Conservation (phyloP, 2,329 filamentous ascomycete genomes). For the Trichoderma atrobrunneum region DNA sequence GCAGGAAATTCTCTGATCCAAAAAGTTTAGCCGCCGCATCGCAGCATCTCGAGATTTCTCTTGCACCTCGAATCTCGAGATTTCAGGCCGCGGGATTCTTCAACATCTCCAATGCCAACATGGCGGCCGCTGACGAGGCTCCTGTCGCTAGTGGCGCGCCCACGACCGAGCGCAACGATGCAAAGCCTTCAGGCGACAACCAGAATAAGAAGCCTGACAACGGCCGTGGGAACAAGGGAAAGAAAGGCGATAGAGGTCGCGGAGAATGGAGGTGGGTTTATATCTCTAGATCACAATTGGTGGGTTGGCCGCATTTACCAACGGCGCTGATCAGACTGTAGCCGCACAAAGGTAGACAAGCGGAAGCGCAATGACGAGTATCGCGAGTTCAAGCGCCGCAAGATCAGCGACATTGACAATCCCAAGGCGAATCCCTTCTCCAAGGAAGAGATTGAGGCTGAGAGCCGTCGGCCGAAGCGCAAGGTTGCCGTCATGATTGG, state of each 20-base stretch:
- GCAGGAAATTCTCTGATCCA: slow-evolving; percentile 17
- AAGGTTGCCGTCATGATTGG: slow-evolving; percentile 96
- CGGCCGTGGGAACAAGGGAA: slow-evolving; percentile 24
- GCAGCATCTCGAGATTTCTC: neutral
- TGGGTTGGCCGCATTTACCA: slow-evolving; percentile 25
- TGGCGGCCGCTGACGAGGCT: slow-evolving; percentile 34
- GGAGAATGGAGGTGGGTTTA: slow-evolving; percentile 30
- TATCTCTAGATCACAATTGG: neutral
- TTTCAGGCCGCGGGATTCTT: slow-evolving; percentile 1
- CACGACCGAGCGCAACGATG: slow-evolving; percentile 20
- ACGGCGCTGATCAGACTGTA: slow-evolving; percentile 36
- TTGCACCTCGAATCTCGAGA: neutral
- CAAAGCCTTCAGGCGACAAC: slow-evolving; percentile 2
- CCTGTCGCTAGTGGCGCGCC: slow-evolving; percentile 28
- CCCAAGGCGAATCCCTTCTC: slow-evolving; percentile 48
- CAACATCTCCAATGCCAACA: slow-evolving; percentile 30
- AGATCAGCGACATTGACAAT: slow-evolving; percentile 35
- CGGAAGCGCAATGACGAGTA: slow-evolving; percentile 40
- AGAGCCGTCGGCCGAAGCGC: slow-evolving; percentile 85
- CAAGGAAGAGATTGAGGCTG: slow-evolving; percentile 81
- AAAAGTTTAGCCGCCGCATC: slow-evolving; percentile 4
- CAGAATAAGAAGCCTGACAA: slow-evolving; percentile 16
- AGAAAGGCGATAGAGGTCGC: slow-evolving; percentile 25
- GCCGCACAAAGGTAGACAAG: slow-evolving; percentile 39
- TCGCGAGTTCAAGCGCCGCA: slow-evolving; percentile 42